Conservation (phyloP, 2,329 filamentous ascomycete species). For the Fusarium hostae region DNA sequence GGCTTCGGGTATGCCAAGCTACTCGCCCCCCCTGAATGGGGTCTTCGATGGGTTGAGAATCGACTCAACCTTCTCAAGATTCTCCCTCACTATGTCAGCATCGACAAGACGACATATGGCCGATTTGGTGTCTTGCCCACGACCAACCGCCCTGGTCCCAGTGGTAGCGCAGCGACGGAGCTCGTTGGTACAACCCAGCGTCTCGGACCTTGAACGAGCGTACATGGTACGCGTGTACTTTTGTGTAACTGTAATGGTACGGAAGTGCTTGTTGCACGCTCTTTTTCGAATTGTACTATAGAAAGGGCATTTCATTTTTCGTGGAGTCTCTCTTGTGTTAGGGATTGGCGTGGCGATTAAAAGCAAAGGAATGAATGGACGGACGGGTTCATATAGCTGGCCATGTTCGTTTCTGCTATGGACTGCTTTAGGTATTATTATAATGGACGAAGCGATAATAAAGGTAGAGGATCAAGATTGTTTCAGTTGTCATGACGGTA, state of each 20-base stretch:
- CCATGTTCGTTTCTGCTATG: neutral
- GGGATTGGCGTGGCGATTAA: constrained; percentile 27
- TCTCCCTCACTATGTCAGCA: constrained; percentile 90
- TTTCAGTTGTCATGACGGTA: neutral
- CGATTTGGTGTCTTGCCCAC: constrained; percentile 88
- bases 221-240: constrained; percentile 13
- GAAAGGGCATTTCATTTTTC: constrained; percentile 24
- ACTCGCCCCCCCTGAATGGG: constrained; percentile 88
- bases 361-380: constrained; percentile 23
- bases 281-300: constrained; percentile 35
- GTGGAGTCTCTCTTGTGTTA: constrained; percentile 22
- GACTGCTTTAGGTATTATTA: constrained; percentile 10
- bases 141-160: constrained; percentile 51
- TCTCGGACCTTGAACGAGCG: constrained; percentile 68
- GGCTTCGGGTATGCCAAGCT: constrained; percentile 90
- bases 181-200: constrained; percentile 72
- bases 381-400: constrained; percentile 4
- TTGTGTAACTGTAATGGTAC: constrained; percentile 15
- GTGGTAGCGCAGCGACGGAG: constrained; percentile 63
- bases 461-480: constrained; percentile 8
- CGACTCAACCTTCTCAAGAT: constrained; percentile 87
- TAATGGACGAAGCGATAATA: constrained; percentile 5
- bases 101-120: constrained; percentile 96
- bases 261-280: constrained; percentile 9
- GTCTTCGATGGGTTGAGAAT: constrained; percentile 86